Conservation (phyloP, 306 rosid species). For the Oemleria cerasiformis region DNA sequence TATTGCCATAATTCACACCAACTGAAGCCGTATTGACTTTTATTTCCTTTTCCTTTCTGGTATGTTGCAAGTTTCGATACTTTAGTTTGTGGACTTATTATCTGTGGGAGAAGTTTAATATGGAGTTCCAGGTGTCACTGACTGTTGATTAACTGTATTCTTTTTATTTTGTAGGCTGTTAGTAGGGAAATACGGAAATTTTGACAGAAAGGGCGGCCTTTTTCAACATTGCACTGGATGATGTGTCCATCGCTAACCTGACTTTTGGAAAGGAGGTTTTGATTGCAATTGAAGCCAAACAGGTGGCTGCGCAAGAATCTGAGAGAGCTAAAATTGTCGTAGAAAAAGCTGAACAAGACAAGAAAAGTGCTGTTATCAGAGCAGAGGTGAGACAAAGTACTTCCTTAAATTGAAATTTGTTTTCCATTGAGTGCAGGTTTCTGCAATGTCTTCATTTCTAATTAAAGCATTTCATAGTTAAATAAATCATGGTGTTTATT, state of each 20-base stretch:
- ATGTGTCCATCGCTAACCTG: constrained; percentile 76
- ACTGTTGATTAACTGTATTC: constrained; percentile 4
- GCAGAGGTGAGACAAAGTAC: constrained; percentile 62
- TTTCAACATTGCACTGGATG: constrained; percentile 86
- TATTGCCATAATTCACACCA: neutral
- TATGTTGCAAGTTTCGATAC: neutral
- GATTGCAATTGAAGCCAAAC: constrained; percentile 92
- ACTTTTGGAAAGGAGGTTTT: constrained; percentile 77
- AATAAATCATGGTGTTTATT: neutral
- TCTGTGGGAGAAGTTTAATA: neutral
- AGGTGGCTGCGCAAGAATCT: constrained; percentile 93
- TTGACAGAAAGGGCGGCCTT: constrained; percentile 72
- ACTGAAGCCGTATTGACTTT: neutral
- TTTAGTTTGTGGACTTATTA: neutral
- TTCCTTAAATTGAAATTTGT: constrained; percentile 1
- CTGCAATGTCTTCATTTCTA: neutral
- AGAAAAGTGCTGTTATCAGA: constrained; percentile 72
- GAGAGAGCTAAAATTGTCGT: constrained; percentile 93
- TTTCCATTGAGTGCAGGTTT: neutral
- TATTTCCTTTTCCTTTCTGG: neutral
- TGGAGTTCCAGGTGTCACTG: neutral
- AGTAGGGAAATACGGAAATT: constrained; percentile 75
- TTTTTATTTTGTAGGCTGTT: constrained; percentile 49
- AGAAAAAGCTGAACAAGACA: constrained; percentile 89
- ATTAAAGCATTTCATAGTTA: neutral